A percentile compares a stretch with the other conserved stretches of the same genome.
phyloP scores from a whole-genome alignment of 148 eudicot species.

The Camellia japonica region DNA sequence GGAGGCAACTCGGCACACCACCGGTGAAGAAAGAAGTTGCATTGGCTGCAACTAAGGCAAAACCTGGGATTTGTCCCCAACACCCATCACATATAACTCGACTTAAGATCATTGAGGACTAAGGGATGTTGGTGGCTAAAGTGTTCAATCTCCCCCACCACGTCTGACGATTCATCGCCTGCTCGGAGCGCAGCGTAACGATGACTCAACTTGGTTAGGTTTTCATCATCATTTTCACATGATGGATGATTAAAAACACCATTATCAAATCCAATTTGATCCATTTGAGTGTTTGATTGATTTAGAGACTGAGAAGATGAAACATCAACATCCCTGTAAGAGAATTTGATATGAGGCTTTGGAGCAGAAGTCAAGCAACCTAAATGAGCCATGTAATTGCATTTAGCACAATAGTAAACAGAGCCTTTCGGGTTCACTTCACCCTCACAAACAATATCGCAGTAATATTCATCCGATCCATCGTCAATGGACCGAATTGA shows the following conservation, averaged over 20 bases:
- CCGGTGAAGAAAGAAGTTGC: conserved; percentile 3
- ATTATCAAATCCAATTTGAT: neutral
- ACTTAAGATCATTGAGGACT: neutral
- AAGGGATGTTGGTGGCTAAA: conserved; percentile 11
- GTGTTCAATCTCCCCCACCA: neutral
- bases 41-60: neutral
- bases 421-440: conserved; percentile 1
- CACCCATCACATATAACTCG: neutral
- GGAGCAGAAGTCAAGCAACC: conserved; percentile 1
- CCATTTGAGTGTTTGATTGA: neutral
- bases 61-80: neutral
- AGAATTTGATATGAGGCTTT: neutral
- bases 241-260: neutral
- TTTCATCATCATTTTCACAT: neutral
- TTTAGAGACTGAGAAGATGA: neutral
- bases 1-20: conserved; percentile 13
- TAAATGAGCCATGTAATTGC: conserved; percentile 5
- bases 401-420: conserved; percentile 2
- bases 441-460: conserved; percentile 13
- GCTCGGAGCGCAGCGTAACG: neutral
- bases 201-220: neutral
- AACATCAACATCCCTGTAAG: conserved; percentile 2
- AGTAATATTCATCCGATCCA: conserved; percentile 2
- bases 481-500: neutral
- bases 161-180: neutral